A percentile compares a stretch with the other conserved stretches of the same genome.
These are phyloP conservation scores for Colletotrichum navitas DNA, from an alignment of 2,329 filamentous ascomycete genomes.

Conservation along the genomic window DNA sequence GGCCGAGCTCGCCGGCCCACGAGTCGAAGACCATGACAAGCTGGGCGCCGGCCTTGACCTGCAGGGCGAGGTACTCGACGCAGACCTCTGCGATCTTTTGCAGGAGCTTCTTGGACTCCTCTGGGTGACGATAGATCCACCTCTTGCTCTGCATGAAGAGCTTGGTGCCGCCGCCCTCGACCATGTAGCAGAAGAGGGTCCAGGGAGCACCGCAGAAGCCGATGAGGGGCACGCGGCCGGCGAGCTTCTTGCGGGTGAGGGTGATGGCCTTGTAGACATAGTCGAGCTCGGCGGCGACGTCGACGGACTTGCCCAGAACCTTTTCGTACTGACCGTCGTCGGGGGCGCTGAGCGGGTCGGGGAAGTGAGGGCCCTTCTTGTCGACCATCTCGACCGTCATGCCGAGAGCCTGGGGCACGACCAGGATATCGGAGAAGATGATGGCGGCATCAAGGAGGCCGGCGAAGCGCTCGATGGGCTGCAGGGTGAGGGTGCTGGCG, in stretches of 20 bases:
- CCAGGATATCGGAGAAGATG: slow-evolving; percentile 98
- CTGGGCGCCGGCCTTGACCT: slow-evolving; percentile 95
- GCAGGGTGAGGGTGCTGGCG: slow-evolving; percentile 91
- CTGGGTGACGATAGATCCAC: slow-evolving; percentile 92
- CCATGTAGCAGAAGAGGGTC: slow-evolving; percentile 99
- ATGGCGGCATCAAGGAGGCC: slow-evolving; percentile 96
- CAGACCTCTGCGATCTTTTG: slow-evolving; percentile 95
- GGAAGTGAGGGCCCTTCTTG: slow-evolving; percentile 96
- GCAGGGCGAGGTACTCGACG: slow-evolving; percentile 92
- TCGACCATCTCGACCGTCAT: slow-evolving; percentile 99
- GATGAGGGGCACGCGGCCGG: slow-evolving; percentile 90
- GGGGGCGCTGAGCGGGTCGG: slow-evolving; percentile 82
- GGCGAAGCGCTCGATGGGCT: slow-evolving; percentile 91
- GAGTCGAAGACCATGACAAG: slow-evolving; percentile 98
- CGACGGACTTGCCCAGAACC: slow-evolving; percentile 82
- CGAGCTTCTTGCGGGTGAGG: slow-evolving; percentile 87
- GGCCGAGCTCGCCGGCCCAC: slow-evolving; percentile 95
- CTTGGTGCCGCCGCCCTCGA: slow-evolving; percentile 96
- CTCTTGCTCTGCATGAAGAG: slow-evolving; percentile 95
- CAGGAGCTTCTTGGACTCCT: slow-evolving; percentile 83
- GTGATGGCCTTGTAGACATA: slow-evolving; percentile 98
- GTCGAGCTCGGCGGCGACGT: slow-evolving; percentile 85
- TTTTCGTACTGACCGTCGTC: slow-evolving; percentile 85
- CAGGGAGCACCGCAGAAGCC: slow-evolving; percentile 98
- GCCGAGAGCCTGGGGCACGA: slow-evolving; percentile 97